Conservation (phyloP, 345 rosid species). For the Aquilaria malaccensis region DNA sequence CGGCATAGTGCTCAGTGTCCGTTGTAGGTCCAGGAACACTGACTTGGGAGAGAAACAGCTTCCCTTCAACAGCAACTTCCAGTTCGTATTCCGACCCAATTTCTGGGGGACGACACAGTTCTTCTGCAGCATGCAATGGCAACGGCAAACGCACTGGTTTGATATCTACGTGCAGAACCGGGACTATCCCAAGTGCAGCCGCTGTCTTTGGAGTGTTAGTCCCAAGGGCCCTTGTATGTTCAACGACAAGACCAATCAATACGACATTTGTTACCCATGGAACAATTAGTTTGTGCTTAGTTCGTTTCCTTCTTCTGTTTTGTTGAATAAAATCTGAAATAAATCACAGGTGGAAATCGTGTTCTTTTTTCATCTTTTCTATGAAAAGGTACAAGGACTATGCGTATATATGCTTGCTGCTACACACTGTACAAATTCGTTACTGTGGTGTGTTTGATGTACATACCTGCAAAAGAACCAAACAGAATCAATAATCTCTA, state of each 20-base stretch:
- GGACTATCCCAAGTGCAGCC: not conserved
- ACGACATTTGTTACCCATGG: conserved; percentile 11
- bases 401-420: too few species aligned
- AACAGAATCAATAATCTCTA: too few species aligned
- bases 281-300: not conserved
- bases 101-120: conserved; percentile 7
- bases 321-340: too few species aligned
- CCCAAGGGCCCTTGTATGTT: conserved; percentile 10
- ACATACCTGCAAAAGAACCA: too few species aligned
- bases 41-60: conserved; percentile 12
- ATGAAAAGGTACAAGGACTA: not conserved
- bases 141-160: not conserved
- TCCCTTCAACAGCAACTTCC: not conserved
- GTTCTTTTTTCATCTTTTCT: conserved; percentile 3
- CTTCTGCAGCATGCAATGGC: conserved; percentile 15
- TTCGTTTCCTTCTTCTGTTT: too few species aligned
- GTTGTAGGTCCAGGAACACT: conserved; percentile 13
- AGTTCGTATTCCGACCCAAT: conserved; percentile 12
- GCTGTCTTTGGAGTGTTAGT: conserved; percentile 4
- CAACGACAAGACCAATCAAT: not conserved
- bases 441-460: too few species aligned
- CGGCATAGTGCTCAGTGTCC: not conserved
- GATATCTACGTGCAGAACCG: conserved; percentile 8
- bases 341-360: conserved; percentile 3
- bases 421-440: too few species aligned